Evolutionary conservation across 1,139 yeast species (phyloP).

Genomic region (Geotrichum aggregatum): DNA sequence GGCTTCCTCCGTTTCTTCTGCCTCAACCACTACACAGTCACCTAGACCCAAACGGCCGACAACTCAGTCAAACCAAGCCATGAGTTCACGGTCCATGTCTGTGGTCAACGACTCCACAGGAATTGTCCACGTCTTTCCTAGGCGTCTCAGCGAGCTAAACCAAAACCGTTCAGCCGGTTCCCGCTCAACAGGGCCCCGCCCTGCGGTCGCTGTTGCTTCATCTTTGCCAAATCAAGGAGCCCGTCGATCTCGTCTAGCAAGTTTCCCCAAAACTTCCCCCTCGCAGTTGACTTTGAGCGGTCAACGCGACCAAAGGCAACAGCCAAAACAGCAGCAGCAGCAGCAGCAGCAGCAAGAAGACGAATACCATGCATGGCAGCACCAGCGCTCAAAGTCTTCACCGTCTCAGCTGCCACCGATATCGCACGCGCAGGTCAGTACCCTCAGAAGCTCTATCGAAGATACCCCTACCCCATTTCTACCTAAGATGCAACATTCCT

Average conservation of each 20-base stretch:
- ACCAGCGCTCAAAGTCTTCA: too few relatives aligned
- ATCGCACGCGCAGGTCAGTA: not conserved
- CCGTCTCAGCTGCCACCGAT: too few relatives aligned
- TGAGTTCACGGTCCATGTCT: not conserved
- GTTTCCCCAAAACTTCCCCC: too few relatives aligned
- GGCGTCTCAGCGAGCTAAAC: constrained; percentile 1
- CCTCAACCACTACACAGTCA: not conserved
- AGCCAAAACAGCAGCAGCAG: too few relatives aligned
- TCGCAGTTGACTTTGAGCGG: too few relatives aligned
- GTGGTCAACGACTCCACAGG: not conserved
- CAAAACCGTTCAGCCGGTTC: not conserved
- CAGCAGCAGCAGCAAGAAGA: too few relatives aligned
- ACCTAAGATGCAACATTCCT: not conserved
- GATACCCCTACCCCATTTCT: not conserved
- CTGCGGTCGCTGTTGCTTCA: too few relatives aligned
- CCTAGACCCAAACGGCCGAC: not conserved
- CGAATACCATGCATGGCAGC: too few relatives aligned
- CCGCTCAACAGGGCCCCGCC: not conserved
- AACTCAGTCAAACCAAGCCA: not conserved
- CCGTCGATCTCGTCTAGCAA: too few relatives aligned
- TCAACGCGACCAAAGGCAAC: too few relatives aligned
- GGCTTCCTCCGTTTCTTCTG: not conserved
- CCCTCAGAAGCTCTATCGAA: too few relatives aligned
- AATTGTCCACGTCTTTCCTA: not conserved
- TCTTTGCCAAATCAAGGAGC: too few relatives aligned